Conservation (phyloP, 1,139 yeast genomes). For the Candida sojae region DNA sequence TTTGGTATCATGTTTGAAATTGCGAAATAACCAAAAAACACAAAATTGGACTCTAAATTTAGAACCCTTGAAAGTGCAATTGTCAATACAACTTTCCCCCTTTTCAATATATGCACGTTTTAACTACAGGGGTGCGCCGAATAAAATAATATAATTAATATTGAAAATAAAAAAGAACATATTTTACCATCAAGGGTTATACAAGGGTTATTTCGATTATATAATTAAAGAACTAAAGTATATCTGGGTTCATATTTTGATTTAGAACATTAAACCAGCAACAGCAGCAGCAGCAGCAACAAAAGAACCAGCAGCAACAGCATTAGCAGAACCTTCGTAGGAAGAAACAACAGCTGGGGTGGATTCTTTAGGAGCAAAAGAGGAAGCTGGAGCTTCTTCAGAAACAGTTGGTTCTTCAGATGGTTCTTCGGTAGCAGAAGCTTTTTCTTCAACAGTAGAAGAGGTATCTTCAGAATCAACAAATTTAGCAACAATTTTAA, state of each 20-base stretch:
- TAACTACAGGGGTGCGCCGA: too few relatives aligned
- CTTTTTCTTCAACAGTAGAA: background rate
- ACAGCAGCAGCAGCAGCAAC: slow-evolving; percentile 9
- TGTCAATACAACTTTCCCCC: too few relatives aligned
- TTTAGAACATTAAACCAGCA: slow-evolving; percentile 5
- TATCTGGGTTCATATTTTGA: background rate
- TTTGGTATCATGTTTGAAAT: too few relatives aligned
- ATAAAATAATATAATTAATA: background rate
- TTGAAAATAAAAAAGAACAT: background rate
- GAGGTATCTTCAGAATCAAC: slow-evolving; percentile 2
- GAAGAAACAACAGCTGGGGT: slow-evolving; percentile 5
- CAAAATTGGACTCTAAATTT: too few relatives aligned
- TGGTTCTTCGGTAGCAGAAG: background rate
- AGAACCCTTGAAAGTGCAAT: too few relatives aligned
- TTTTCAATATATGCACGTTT: too few relatives aligned
- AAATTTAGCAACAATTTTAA: slow-evolving; percentile 16
- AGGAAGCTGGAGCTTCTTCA: background rate
- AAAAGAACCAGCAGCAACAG: slow-evolving; percentile 6
- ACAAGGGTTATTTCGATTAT: too few relatives aligned
- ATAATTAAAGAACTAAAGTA: too few relatives aligned
- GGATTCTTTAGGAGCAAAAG: background rate
- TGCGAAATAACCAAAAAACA: too few relatives aligned
- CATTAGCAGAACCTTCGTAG: slow-evolving; percentile 7
- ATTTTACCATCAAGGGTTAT: too few relatives aligned
- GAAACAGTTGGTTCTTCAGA: background rate